Evolutionary conservation across 805 yeast genomes (phyloP), one percentile per base, ranked within the genome.

Genomic region (Wickerhamiella bombiphila): DNA sequence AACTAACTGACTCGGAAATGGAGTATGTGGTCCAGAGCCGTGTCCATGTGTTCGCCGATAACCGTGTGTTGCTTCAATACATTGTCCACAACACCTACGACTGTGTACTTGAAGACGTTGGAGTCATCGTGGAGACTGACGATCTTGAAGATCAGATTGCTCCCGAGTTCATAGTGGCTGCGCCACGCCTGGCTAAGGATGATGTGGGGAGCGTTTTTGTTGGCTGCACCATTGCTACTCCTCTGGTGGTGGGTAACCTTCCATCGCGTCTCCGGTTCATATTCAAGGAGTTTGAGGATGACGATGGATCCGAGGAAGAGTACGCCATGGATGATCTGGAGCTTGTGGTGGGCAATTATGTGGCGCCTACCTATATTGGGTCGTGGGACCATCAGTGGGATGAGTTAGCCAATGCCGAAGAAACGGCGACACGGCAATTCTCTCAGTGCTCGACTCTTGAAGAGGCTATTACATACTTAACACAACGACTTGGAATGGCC

Each of bases 241-340:
- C 58, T 18, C 48, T 50, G 16, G 46, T 49, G 18, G 59, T 71
- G 14, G 67, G 65, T 16, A 60, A 62, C 32, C 72, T 88, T 50
- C 67, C 70, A 33, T 80, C 79, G 56, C 70, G 74, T 5, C 65
- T 88, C 43, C 68, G 76, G 17, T 88, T 78, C 64, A 72, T 76
- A 15, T 69, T 83, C 35, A 79, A 75, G 59, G 97, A 88, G 56
- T 77, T 70, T 33, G 74, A 69, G 35, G 77, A 65, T 38, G 81
- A 74, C 33, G 93, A 79, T 46, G 96, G 95, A 14, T 81, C 77
- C 68, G 80, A 79, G 47, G 97, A 91, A 58, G 94, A 86, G 59
- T 91, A 88, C 60, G 91, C 78, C 56, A 72, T 91, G 47, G 96
- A 83, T 58, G 79, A 77, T 41, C 65, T 85, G 51, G 74, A 71